Evolutionary conservation across 768 basidiomycete genomes (phyloP), one percentile per base, ranked within the genome.

Genomic region (Pleurotus pulmonarius): DNA sequence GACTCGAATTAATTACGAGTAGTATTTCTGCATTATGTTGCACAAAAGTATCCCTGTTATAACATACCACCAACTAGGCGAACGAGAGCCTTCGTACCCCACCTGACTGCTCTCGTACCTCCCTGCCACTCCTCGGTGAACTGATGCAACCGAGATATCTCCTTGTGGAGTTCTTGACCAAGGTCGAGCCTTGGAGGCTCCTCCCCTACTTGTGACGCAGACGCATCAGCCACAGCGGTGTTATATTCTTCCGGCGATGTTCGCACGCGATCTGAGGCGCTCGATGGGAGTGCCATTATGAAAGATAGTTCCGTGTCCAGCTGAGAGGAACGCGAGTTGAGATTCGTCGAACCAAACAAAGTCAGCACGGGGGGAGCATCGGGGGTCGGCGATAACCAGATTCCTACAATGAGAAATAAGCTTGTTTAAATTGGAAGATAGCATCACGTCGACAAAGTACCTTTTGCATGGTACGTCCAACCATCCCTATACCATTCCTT

Each of bases 391-490:
- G 91, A 90, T 9, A 94, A 67, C 94, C 94, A 97, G 37, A 94
- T 83, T 34, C 94, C 93, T 94, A 54, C 22, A n/a, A 45, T 56
- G 16, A 46, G 37, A 29, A 15, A 45, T 44, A 34, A 11, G 29
- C 11, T 11, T 34, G 29, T 11, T 9, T 34, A 8, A 9, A 34
- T 11, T 34, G 8, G 29, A 34, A 29, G 9, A 11, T 3, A 34
- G 29, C 7, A 3, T 34, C 29, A 34, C 29, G 29, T 34, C 9
- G 29, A 3, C 8, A 11, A 9, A 11, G n/a, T 44, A 96, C 95
- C 97, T 80, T 99, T 99, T 22, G 97, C 92, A 65, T 99, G 97
- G 72, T 99, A 99, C 1, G 97, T 98, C 97, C 97, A 99, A 3
- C 88, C 92, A 20, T 78, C 73, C 60, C 81, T 82, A 65, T 85